Base-by-base conservation (phyloP, 148 eudicot genomes). In the Diospyros kaki region DNA sequence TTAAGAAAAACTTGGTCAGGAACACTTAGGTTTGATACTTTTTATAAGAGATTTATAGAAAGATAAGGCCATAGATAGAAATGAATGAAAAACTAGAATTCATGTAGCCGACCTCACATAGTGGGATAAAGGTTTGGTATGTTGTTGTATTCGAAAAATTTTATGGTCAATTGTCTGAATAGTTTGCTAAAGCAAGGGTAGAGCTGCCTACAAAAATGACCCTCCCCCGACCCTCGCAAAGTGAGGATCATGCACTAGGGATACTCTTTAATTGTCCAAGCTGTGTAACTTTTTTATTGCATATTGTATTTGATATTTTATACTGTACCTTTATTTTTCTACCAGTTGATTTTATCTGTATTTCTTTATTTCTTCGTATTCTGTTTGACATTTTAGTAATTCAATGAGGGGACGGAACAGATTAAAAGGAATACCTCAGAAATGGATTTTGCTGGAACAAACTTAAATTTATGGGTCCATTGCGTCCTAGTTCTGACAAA, bases 401-500 rank as follows among this genome's bases (percentile, higher is more conserved):
- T 60, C 42, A 59, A 73, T 60, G 2, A 38, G 50, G 10, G 45
- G 39, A 61, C 46, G 43, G 60, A 73, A 39, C 54, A 46, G 12
- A 50, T 10, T 51, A 50, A 9, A 69, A 13, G 41, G 18, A 59
- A 18, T 55, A 3, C 70, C 64, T 58, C 46, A 6, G 5, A 38
- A 39, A 64, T 51, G 69, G 51, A 73, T 53, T 45, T 63, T 73
- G 15, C 40, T 15, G 5, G 52, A 9, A 15, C 60, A 73, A 74
- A 17, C 58, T 51, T 4, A 62, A 62, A 7, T 58, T 11, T 28
- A 28, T 66, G 40, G 38, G 64, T 46, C 5, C n/a, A 28, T 73
- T 45, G 62, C 48, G 50, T 81, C 7, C 14, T 14, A 40, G 45
- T 73, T 78, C 76, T 85, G 42, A 78, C 64, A 68, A 75, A 10